Evolutionary conservation across 441 rosid genomes (phyloP).

Genomic region (Oxalis stricta): DNA sequence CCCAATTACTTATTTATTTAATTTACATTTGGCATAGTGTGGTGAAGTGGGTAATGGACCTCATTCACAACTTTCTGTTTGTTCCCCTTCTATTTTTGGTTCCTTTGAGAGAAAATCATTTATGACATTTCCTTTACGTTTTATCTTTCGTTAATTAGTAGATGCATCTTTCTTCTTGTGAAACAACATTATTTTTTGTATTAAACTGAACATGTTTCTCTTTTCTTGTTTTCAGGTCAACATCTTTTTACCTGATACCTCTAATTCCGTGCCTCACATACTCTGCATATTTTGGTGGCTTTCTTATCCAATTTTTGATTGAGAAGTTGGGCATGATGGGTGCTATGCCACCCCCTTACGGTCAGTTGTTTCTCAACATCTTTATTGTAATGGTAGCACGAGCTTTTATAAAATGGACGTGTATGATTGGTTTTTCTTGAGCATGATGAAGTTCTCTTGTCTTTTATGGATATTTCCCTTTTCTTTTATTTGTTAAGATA

Average conservation of each 20-base stretch:
- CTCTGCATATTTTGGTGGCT: constrained; percentile 68
- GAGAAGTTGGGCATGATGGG: constrained; percentile 99
- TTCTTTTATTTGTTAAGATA: too few species aligned
- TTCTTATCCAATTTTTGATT: constrained; percentile 63
- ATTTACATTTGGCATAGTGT: too few species aligned
- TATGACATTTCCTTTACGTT: neutral
- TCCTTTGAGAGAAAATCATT: constrained; percentile 1
- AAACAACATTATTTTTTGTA: neutral
- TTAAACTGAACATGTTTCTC: neutral
- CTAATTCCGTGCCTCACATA: constrained; percentile 63
- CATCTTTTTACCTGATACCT: constrained; percentile 49
- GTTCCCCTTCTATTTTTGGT: too few species aligned
- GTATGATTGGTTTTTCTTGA: too few species aligned
- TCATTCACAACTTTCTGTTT: too few species aligned
- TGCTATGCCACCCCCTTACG: constrained; percentile 73
- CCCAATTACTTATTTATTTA: too few species aligned
- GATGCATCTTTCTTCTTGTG: neutral
- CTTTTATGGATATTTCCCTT: too few species aligned
- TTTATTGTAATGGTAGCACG: constrained; percentile 2
- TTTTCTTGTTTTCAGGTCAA: constrained; percentile 51
- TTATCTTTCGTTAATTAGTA: neutral
- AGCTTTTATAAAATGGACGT: too few species aligned
- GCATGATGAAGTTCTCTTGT: too few species aligned
- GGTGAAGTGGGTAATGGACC: too few species aligned
- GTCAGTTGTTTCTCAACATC: constrained; percentile 35